Evolutionary conservation across 1,284 basidiomycete species (phyloP), one percentile per base, ranked within the genome.

Genomic region (Athelia sp.): DNA sequence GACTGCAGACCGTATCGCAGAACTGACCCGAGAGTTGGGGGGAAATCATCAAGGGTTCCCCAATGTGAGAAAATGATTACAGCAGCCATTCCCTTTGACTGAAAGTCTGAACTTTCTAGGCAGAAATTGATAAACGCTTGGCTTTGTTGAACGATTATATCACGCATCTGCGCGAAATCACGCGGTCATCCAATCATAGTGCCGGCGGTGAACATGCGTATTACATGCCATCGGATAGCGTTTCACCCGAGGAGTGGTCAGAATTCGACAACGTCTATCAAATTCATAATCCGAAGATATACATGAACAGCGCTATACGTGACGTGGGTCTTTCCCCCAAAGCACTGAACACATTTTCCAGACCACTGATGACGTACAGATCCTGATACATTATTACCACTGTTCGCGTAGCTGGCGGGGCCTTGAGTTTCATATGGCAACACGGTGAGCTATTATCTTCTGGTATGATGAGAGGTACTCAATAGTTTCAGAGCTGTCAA

Each of bases 211-310:
- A 63, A 55, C 61, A 63, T 53, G 78, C 70, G 47, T 86, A 86
- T 55, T 75, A 82, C 51, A 79, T 87, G 69, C 82, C 84, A 24
- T 74, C 80, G 9, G 82, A 86, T 58, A 75, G 78, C 36, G 75
- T 84, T 51, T 75, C 81, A 54, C 68, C 83, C 21, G 72, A 82
- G 22, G 90, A 94, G 60, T 89, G 89, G 81, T 79, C 79, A 1
- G 81, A 85, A 56, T 96, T 97, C 66, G 85, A 91, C 63, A 91
- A 96, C 58, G 93, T 95, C 18, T 90, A 93, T 62, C 89, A 97
- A 60, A 77, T 95, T 10, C 93, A 98, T 69, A 88, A 83, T 54
- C 94, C 93, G 0, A 87, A 85, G 46, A 76, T 97, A 43, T 86
- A 86, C 61, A 76, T 94, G 69, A 88, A 88, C 61, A 89, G 87